Percentiles rank a stretch among this genome's conserved stretches.
Evolutionary conservation across 2,329 filamentous ascomycete genomes (phyloP).

Genomic region (Aureobasidium lini): DNA sequence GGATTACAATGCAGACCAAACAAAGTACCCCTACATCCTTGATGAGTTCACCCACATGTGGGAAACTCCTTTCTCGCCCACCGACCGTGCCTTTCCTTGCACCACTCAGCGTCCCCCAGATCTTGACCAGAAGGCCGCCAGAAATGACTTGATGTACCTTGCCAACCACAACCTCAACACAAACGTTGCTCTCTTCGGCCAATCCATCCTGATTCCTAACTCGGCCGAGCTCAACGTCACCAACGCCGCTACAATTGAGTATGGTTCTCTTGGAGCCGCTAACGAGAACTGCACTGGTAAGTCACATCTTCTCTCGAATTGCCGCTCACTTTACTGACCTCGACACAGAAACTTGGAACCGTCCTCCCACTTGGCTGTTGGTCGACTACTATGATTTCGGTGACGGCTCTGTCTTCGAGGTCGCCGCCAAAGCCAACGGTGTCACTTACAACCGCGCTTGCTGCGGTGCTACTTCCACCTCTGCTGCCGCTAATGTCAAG

Average conservation of each 20-base stretch:
- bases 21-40: slow-evolving; percentile 70
- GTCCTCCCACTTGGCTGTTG: slow-evolving; percentile 68
- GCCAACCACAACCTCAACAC: slow-evolving; percentile 89
- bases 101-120: slow-evolving; percentile 67
- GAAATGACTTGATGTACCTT: slow-evolving; percentile 62
- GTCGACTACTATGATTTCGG: slow-evolving; percentile 74
- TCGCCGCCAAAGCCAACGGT: slow-evolving; percentile 62
- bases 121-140: slow-evolving; percentile 46
- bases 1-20: slow-evolving; percentile 78
- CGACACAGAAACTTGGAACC: slow-evolving; percentile 48
- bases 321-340: neutral
- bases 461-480: slow-evolving; percentile 39
- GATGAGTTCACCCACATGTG: slow-evolving; percentile 84
- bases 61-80: slow-evolving; percentile 82
- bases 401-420: slow-evolving; percentile 69
- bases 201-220: slow-evolving; percentile 63
- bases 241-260: slow-evolving; percentile 55
- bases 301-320: neutral
- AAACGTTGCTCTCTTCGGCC: slow-evolving; percentile 59
- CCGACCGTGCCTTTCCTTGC: slow-evolving; percentile 65
- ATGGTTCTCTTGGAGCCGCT: slow-evolving; percentile 58
- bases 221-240: slow-evolving; percentile 62
- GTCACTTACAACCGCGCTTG: slow-evolving; percentile 59
- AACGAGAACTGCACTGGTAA: slow-evolving; percentile 54
- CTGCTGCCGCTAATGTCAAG: slow-evolving; percentile 1